Conservation (phyloP, 2,329 filamentous ascomycete species). For the Ambrosiella beaveri region DNA sequence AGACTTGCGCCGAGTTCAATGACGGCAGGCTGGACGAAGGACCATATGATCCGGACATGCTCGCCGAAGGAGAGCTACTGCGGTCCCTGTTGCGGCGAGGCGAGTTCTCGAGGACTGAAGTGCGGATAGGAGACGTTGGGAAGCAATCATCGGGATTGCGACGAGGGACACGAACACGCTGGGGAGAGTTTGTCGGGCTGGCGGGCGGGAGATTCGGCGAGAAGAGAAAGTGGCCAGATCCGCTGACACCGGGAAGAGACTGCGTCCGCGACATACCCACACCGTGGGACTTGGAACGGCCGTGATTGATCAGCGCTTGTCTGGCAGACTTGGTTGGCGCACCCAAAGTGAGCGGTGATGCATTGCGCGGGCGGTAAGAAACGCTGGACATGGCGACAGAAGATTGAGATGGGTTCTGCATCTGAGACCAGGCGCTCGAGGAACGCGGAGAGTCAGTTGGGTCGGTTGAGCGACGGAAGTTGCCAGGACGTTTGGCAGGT, state of each 20-base stretch:
- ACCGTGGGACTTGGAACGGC: slow-evolving; percentile 12
- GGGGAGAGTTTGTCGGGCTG: slow-evolving; percentile 38
- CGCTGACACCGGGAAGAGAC: slow-evolving; percentile 46
- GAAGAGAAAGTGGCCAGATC: slow-evolving; percentile 39
- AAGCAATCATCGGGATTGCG: slow-evolving; percentile 45
- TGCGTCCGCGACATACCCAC: slow-evolving; percentile 45
- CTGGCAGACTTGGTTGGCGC: neutral
- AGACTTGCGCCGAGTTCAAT: neutral
- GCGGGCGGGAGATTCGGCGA: slow-evolving; percentile 35
- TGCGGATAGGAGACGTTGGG: slow-evolving; percentile 33
- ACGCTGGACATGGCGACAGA: slow-evolving; percentile 16
- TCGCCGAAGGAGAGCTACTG: slow-evolving; percentile 31
- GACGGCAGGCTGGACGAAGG: slow-evolving; percentile 14
- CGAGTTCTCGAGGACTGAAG: slow-evolving; percentile 38
- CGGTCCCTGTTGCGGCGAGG: slow-evolving; percentile 29
- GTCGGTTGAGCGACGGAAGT: slow-evolving; percentile 41
- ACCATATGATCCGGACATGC: slow-evolving; percentile 17
- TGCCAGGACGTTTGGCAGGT: slow-evolving; percentile 32
- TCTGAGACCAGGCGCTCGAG: slow-evolving; percentile 18
- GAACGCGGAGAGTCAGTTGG: slow-evolving; percentile 37
- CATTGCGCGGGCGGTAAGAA: slow-evolving; percentile 43
- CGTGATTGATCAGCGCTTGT: slow-evolving; percentile 4
- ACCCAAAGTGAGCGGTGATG: slow-evolving; percentile 35
- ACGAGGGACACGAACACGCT: slow-evolving; percentile 32
- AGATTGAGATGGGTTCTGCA: slow-evolving; percentile 16